Conservation (phyloP, 2,329 filamentous ascomycete genomes). For the Didymella pinodella region DNA sequence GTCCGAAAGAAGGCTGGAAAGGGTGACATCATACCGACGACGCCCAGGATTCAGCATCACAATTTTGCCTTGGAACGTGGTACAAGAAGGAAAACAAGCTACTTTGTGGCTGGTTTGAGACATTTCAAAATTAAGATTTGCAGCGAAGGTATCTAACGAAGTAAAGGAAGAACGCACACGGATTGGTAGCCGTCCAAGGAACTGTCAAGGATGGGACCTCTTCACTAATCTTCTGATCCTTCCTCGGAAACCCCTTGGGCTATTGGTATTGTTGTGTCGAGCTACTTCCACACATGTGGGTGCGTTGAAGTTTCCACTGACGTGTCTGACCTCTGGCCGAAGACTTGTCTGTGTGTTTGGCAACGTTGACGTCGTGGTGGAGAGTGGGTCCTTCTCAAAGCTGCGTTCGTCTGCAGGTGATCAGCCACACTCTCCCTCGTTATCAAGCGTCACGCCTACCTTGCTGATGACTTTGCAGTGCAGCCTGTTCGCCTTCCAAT, state of each 20-base stretch:
- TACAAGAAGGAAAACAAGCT: slow-evolving; percentile 7
- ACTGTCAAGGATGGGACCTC: slow-evolving; percentile 11
- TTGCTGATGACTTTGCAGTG: slow-evolving; percentile 8
- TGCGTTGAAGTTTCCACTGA: slow-evolving; percentile 41
- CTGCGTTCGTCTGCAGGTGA: slow-evolving; percentile 7
- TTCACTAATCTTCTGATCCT: slow-evolving; percentile 27
- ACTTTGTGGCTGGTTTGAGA: neutral
- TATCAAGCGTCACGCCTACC: neutral
- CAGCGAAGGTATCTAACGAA: slow-evolving; percentile 9
- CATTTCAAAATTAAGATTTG: neutral
- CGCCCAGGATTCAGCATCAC: slow-evolving; percentile 1
- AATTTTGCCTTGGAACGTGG: slow-evolving; percentile 10
- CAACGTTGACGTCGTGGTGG: slow-evolving; percentile 18
- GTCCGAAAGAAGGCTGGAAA: slow-evolving; percentile 10
- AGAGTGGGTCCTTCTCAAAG: slow-evolving; percentile 9
- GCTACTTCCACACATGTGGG: slow-evolving; percentile 38
- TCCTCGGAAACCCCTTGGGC: slow-evolving; percentile 17
- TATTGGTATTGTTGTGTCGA: slow-evolving; percentile 26
- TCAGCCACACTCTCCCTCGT: slow-evolving; percentile 1
- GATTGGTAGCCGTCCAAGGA: neutral
- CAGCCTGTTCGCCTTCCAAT: slow-evolving; percentile 4
- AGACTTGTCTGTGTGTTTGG: slow-evolving; percentile 13
- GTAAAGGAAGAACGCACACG: neutral
- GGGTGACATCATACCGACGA: slow-evolving; percentile 14
- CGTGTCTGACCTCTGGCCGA: slow-evolving; percentile 25